These are phyloP conservation scores for Plantago lanceolata DNA, from an alignment of 305 asterid species.

Conservation along the genomic window DNA sequence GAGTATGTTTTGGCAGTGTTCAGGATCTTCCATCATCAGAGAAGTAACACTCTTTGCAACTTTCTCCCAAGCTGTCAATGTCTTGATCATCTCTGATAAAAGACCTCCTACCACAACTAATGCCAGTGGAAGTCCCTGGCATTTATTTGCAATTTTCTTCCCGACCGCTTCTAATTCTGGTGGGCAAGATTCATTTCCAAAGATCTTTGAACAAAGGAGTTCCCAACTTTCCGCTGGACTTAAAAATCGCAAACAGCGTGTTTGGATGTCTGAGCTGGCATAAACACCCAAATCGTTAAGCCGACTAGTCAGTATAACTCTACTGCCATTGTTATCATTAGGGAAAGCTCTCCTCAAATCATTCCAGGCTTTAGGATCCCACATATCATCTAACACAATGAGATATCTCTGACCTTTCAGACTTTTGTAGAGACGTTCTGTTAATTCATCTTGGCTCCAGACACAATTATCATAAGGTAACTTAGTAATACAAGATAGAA, in stretches of 20 bases:
- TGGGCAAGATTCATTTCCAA: conserved; percentile 20
- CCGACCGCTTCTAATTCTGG: conserved; percentile 16
- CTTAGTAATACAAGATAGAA: conserved; percentile 17
- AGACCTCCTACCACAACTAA: conserved; percentile 31
- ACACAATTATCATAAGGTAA: conserved; percentile 5
- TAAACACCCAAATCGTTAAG: conserved; percentile 15
- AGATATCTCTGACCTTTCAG: conserved; percentile 26
- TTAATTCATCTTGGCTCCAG: conserved; percentile 17
- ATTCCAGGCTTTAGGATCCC: conserved; percentile 29
- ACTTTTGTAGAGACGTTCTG: conserved; percentile 18
- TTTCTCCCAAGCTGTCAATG: conserved; percentile 14
- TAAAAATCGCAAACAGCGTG: conserved; percentile 18
- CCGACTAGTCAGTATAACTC: conserved; percentile 28
- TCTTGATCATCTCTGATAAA: conserved; percentile 12
- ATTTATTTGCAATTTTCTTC: conserved; percentile 24
- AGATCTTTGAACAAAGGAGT: conserved; percentile 23
- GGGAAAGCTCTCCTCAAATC: conserved; percentile 21
- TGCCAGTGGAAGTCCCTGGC: conserved; percentile 29
- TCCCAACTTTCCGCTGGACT: conserved; percentile 26
- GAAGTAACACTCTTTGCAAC: conserved; percentile 22
- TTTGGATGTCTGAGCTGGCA: conserved; percentile 13
- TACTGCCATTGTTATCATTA: conserved; percentile 24
- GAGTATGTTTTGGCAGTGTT: conserved; percentile 22
- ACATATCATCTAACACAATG: conserved; percentile 28
- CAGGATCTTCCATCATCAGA: conserved; percentile 21